phyloP scores from a whole-genome alignment of 1,139 yeast species.

The Yamadazyma songkhlaensis region DNA sequence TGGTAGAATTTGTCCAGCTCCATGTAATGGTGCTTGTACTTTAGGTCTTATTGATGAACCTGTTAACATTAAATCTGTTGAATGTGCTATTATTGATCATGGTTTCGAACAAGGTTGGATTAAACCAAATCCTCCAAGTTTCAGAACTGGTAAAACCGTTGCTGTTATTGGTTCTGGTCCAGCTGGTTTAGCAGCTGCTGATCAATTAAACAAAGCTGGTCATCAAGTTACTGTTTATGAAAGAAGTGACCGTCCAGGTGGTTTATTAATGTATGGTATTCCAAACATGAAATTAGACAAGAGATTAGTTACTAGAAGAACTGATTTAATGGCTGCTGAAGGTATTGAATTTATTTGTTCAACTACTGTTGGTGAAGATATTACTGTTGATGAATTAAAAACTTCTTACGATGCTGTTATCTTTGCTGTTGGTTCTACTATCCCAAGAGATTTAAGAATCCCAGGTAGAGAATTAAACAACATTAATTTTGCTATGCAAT shows the following conservation, averaged over 20 bases:
- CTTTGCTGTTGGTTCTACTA: constrained; percentile 93
- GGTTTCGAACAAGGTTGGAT: constrained; percentile 98
- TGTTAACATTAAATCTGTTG: constrained; percentile 94
- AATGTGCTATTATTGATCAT: constrained; percentile 93
- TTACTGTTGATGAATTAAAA: constrained; percentile 67
- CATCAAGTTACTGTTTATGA: constrained; percentile 89
- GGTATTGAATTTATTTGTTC: constrained; percentile 78
- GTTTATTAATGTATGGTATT: constrained; percentile 96
- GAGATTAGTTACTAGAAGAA: constrained; percentile 87
- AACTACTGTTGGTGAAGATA: constrained; percentile 81
- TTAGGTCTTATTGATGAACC: constrained; percentile 93
- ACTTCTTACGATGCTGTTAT: constrained; percentile 74
- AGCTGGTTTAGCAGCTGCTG: constrained; percentile 94
- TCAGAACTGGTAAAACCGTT: constrained; percentile 79
- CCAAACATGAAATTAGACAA: constrained; percentile 99
- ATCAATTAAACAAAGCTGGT: constrained; percentile 95
- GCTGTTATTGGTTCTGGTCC: constrained; percentile 97
- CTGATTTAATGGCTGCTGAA: constrained; percentile 86
- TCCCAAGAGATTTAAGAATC: constrained; percentile 90
- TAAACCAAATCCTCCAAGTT: constrained; percentile 72
- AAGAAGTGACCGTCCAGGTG: constrained; percentile 95
- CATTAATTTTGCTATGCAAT: constrained; percentile 92
- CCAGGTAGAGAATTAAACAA: constrained; percentile 91
- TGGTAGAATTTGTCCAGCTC: constrained; percentile 98
- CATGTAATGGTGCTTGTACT: constrained; percentile 98